Evolutionary conservation across 176 grass and related monocot genomes (phyloP), one percentile per base, ranked within the genome.

Genomic region (Areca catechu): DNA sequence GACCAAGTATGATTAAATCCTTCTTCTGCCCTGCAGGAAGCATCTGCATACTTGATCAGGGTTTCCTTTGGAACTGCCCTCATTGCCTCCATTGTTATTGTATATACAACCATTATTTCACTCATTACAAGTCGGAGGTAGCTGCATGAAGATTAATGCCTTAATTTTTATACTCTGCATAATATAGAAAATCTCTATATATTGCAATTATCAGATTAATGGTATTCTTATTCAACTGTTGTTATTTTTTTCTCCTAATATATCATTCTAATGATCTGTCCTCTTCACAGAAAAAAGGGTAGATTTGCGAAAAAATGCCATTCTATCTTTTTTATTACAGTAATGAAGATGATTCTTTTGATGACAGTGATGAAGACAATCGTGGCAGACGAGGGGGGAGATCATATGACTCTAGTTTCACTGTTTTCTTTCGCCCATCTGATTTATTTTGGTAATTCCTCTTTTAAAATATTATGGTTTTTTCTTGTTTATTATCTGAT

Each of bases 31-130:
- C 34, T 68, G 54, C 76, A 97, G 93, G 80, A 75, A 62, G 62
- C 68, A 62, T 76, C 79, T 67, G 83, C 77, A 25, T 97, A 97
- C 88, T 62, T 88, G 72, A 73, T 91, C 57, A 80, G 93, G 57
- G 87, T 92, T 30, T 97, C 87, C 19, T 97, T 97, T 27, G 93
- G 93, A 24, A 97, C 93, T 1, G 93, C 87, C 5, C 93, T 97
- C 53, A 72, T 97, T 73, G 83, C 87, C 16, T 97, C 93, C 48
- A 97, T 97, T 72, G 72, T 97, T 43, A 72, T 97, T 50, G 87
- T 97, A 23, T 97, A 97, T 70, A 91, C 87, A 70, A 92, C 93
- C 56, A 92, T 97, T 50, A 92, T 97, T 80, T 80, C 74, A 48
- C 76, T 97, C 66, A 60, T 79, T 73, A 78, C 93, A 49, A 88